Evolutionary conservation across 2,329 filamentous ascomycete genomes (phyloP), one percentile per base, ranked within the genome.

Genomic region (Paecilomyces niveus): DNA sequence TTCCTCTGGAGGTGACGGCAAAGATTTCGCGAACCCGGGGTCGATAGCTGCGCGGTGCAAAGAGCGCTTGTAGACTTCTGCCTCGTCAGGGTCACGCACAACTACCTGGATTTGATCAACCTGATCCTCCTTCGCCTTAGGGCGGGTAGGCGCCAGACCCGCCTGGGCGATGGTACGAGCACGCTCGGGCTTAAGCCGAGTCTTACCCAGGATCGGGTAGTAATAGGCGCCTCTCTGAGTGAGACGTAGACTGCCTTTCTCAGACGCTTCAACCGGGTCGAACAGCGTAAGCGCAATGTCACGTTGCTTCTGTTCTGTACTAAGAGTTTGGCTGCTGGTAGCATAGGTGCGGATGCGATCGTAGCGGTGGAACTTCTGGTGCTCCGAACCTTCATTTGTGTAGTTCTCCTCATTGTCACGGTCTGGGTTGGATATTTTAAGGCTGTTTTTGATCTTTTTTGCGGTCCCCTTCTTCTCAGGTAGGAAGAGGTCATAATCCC

Each of bases 271-370:
- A 15, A 63, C 75, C 0, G 79, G 77, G 63, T 86, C 80, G 65
- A 85, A 83, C 33, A 88, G 70, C 0, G 83, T 81, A 54, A 88
- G 57, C 1, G 83, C 85, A 33, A 87, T 75, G 57, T 86, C 82
- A 59, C 78, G 80, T 63, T 82, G 84, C 32, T 78, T 77, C 59
- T 83, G 77, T 5, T 80, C 74, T 2, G 76, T 74, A 60, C 81
- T 78, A 53, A 81, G 76, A 4, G 74, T 72, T 65, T 85, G 83
- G 24, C 78, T 74, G 57, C 76, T 79, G 1, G 84, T 85, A 60
- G 85, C 83, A 70, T 86, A 88, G n/a, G 80, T 83, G 39, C 84
- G 81, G 22, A 83, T 67, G 57, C 82, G 81, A 57, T 83, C 79
- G 70, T 78, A 85, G 56, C 79, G 80, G 73, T 84, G 83, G 65